These are phyloP conservation scores for Anthracocystis setariae DNA, from an alignment of 1,284 basidiomycete species.

Conservation along the genomic window DNA sequence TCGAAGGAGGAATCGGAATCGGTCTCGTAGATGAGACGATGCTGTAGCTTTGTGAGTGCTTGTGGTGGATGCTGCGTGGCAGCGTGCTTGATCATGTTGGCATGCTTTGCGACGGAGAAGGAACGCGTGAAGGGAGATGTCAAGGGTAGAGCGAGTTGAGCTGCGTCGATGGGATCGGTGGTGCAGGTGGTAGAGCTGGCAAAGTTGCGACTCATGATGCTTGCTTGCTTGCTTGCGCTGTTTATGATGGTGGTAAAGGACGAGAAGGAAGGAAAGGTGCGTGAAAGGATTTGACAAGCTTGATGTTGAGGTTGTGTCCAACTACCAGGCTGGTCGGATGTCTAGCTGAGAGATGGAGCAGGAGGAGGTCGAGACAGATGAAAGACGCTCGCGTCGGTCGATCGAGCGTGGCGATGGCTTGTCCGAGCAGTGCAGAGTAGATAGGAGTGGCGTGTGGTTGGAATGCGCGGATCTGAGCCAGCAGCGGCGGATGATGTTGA, in stretches of 20 bases:
- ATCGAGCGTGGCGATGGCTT: constrained; percentile 1
- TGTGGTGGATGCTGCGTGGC: constrained; percentile 34
- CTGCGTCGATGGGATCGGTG: constrained; percentile 9
- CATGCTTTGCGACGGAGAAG: constrained; percentile 4
- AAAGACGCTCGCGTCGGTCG: not conserved
- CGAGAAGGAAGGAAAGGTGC: not conserved
- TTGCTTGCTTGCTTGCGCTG: no score
- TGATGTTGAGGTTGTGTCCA: not conserved
- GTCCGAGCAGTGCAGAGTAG: not conserved
- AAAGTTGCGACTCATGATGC: constrained; percentile 32
- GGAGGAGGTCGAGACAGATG: not conserved
- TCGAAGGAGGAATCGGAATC: constrained; percentile 44
- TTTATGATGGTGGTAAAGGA: no score
- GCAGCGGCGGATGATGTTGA: constrained; percentile 8
- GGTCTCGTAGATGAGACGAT: constrained; percentile 50
- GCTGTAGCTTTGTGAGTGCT: constrained; percentile 39
- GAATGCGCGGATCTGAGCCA: constrained; percentile 3
- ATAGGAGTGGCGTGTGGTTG: not conserved
- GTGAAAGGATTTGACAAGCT: not conserved
- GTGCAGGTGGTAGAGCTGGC: constrained; percentile 5
- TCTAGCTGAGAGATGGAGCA: constrained; percentile 18
- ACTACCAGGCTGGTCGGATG: constrained; percentile 5
- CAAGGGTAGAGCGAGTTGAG: constrained; percentile 7
- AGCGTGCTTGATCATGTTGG: constrained; percentile 46
- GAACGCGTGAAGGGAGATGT: constrained; percentile 19